Base-by-base conservation (phyloP, 2,329 filamentous ascomycete genomes). In the Aotearoamyces nothofagi region DNA sequence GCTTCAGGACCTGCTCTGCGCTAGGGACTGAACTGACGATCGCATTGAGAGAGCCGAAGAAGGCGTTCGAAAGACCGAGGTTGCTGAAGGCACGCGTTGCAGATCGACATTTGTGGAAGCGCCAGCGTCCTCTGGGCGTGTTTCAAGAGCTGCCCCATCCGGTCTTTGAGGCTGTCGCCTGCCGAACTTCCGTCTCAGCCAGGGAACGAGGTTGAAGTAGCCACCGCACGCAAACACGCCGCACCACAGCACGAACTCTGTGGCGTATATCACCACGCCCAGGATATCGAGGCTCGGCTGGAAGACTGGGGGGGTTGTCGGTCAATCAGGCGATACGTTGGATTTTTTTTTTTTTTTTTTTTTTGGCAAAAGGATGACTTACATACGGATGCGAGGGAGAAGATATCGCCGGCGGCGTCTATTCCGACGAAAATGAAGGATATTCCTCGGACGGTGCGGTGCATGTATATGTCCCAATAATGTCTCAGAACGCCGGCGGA, bases 341-440 rank as follows among this genome's bases (percentile, higher is more conserved):
- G n/a, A n/a, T n/a, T n/a, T n/a, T n/a, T n/a, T n/a, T n/a, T n/a
- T n/a, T n/a, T n/a, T n/a, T n/a, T n/a, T n/a, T n/a, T n/a, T n/a
- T n/a, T n/a, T n/a, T n/a, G n/a, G n/a, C n/a, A 14, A 13, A 23
- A 13, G 7, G 5, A 15, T 10, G 20, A 49, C 52, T 34, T 36
- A 57, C 53, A 53, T 10, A 81, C 56, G 1, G 74, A 76, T 3
- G 74, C 45, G 0, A 81, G 52, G 0, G 73, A 79, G 30, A 73
- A 73, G 3, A 81, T 45, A 45, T 81, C 76, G 0, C 76, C 76
- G 1, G 69, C 57, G 0, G 74, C 76, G 49, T 81, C 76, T 24
- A 81, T 75, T 2, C 57, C 69, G 0, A 78, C 73, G 38, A 82
- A 82, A 3, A 78, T 54, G 47, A 81, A 80, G 1, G 73, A 78